A percentile compares a stretch with the other conserved stretches of the same genome.
phyloP scores from a whole-genome alignment of 306 rosid species.

The Trichosanthes cucumerina region DNA sequence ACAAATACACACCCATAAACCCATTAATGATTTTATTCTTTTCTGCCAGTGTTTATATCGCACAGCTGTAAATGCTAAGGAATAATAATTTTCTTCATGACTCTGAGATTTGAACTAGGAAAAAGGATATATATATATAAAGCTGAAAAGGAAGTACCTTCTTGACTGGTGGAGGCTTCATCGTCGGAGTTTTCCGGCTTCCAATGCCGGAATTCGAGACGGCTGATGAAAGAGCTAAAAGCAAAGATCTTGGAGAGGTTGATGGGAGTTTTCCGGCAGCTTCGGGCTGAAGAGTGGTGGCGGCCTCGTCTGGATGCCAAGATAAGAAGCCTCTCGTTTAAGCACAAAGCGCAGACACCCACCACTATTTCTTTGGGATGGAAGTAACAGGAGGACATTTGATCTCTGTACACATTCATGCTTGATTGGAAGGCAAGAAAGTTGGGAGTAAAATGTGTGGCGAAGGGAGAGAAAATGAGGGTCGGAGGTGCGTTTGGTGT shows the following conservation, averaged over 20 bases:
- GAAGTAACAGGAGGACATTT: conserved; percentile 55
- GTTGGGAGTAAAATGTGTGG: neutral
- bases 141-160: conserved; percentile 37
- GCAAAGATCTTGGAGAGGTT: conserved; percentile 80
- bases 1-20: neutral
- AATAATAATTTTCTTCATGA: neutral
- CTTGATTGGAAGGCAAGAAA: conserved; percentile 5
- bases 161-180: conserved; percentile 70
- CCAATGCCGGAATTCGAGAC: conserved; percentile 48
- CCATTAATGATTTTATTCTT: neutral
- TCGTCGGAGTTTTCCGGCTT: conserved; percentile 36
- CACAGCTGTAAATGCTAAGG: neutral
- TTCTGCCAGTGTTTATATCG: neutral
- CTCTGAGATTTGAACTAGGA: neutral
- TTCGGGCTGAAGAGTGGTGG: conserved; percentile 26
- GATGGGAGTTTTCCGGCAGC: conserved; percentile 24
- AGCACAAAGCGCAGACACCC: conserved; percentile 81
- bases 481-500: conserved; percentile 8
- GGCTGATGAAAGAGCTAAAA: conserved; percentile 65
- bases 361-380: conserved; percentile 62
- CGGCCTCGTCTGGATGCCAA: conserved; percentile 56
- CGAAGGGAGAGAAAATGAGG: conserved; percentile 4
- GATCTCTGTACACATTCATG: conserved; percentile 49
- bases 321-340: conserved; percentile 66
- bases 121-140: neutral